phyloP scores from a whole-genome alignment of 805 yeast species.

The Wickerhamiella cacticola region DNA sequence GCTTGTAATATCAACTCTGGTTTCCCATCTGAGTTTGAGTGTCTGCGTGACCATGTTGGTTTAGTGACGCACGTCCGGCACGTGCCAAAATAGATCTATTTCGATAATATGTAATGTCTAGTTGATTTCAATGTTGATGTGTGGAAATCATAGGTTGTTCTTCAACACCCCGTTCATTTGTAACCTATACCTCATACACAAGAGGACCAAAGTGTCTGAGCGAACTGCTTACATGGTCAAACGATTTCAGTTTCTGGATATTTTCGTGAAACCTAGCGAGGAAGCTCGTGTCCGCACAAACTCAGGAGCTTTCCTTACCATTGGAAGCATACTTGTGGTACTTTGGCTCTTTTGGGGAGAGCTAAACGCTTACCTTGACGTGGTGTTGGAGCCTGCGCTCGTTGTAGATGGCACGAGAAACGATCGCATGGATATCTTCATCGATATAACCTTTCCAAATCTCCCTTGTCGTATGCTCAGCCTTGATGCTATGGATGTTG shows the following conservation, averaged over 20 bases:
- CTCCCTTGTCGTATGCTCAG: constrained; percentile 72
- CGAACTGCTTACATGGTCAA: constrained; percentile 11
- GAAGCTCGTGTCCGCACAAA: constrained; percentile 83
- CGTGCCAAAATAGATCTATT: constrained; percentile 3
- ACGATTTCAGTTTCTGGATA: constrained; percentile 38
- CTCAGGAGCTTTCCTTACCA: constrained; percentile 79
- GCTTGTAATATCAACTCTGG: constrained; percentile 21
- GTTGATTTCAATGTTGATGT: too few relatives aligned
- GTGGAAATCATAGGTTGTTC: neutral
- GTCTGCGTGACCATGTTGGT: constrained; percentile 28
- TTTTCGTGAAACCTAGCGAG: constrained; percentile 88
- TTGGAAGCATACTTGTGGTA: constrained; percentile 52
- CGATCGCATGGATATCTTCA: constrained; percentile 58
- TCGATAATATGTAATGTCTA: constrained; percentile 1
- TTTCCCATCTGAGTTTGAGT: constrained; percentile 20
- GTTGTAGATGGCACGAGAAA: constrained; percentile 64
- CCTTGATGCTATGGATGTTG: constrained; percentile 76
- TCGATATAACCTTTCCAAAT: constrained; percentile 74
- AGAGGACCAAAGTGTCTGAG: neutral
- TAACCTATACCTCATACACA: neutral
- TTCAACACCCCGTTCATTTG: neutral
- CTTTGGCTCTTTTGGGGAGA: constrained; percentile 56
- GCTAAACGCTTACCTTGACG: constrained; percentile 57
- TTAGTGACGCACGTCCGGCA: constrained; percentile 25
- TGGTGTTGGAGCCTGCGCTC: constrained; percentile 66